Percentiles rank a stretch among this genome's conserved stretches.
These are phyloP conservation scores for Trametes polyzona DNA, from an alignment of 1,284 basidiomycete species.

Conservation along the genomic window DNA sequence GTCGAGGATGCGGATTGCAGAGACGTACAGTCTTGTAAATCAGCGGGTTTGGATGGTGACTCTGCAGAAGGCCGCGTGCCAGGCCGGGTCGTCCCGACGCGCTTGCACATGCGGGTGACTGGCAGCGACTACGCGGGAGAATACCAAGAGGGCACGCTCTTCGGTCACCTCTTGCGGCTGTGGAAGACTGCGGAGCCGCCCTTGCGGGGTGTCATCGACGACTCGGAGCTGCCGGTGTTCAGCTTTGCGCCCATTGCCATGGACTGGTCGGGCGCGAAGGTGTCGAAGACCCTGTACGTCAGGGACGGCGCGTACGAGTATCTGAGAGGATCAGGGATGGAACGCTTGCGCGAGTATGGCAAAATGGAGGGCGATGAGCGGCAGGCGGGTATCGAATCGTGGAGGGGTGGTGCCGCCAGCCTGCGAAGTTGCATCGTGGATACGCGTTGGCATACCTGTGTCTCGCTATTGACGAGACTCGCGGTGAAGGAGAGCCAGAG, in stretches of 20 bases:
- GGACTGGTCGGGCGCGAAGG: conserved; percentile 39
- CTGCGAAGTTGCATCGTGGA: conserved; percentile 17
- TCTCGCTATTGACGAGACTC: not conserved
- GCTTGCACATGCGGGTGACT: conserved; percentile 34
- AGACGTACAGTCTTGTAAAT: too few relatives aligned
- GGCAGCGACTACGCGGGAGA: conserved; percentile 35
- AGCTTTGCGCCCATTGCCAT: conserved; percentile 35
- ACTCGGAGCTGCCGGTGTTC: conserved; percentile 12
- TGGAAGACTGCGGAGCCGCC: conserved; percentile 11
- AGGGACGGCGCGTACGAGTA: conserved; percentile 33
- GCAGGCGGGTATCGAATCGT: conserved; percentile 17
- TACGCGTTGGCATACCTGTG: conserved; percentile 30
- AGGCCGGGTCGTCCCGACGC: conserved; percentile 5
- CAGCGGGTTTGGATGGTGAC: too few relatives aligned
- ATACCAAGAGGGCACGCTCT: conserved; percentile 35
- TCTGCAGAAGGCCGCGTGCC: conserved; percentile 16
- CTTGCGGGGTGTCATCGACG: not conserved
- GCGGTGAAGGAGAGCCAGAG: not conserved
- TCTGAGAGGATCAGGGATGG: conserved; percentile 24
- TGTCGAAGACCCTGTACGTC: conserved; percentile 39
- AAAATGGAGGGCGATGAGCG: conserved; percentile 30
- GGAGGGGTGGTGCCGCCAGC: conserved; percentile 13
- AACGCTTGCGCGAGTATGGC: conserved; percentile 31
- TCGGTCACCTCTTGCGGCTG: conserved; percentile 27
- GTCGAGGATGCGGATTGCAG: too few relatives aligned